Evolutionary conservation across 2,329 filamentous ascomycete species (phyloP).

Genomic region (Teratosphaeriaceae sp.): DNA sequence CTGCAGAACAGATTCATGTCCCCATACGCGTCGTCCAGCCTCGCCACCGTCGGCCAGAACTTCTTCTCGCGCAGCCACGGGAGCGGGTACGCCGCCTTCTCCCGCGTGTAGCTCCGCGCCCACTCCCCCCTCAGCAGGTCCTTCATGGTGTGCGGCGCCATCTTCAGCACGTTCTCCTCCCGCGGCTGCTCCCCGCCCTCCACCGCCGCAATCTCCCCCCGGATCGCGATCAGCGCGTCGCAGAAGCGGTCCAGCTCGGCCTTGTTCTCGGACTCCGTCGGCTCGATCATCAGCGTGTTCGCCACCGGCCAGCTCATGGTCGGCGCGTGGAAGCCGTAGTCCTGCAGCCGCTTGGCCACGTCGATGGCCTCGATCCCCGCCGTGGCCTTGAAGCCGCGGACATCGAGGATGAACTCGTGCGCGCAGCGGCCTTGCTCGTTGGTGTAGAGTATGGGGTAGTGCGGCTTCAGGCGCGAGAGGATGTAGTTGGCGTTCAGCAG

Average conservation of each 20-base stretch:
- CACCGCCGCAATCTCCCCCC: constrained; percentile 74
- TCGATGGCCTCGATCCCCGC: constrained; percentile 87
- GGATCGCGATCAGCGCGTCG: constrained; percentile 80
- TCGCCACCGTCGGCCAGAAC: constrained; percentile 86
- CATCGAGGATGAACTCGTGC: constrained; percentile 95
- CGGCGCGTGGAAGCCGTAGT: constrained; percentile 95
- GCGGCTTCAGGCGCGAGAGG: constrained; percentile 72
- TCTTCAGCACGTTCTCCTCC: constrained; percentile 79
- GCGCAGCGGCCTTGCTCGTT: constrained; percentile 83
- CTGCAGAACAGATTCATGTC: constrained; percentile 94
- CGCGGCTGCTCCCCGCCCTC: constrained; percentile 71
- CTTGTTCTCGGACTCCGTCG: constrained; percentile 88
- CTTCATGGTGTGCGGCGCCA: constrained; percentile 75
- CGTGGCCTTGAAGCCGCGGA: constrained; percentile 74
- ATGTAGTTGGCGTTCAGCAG: constrained; percentile 98
- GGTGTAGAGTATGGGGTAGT: constrained; percentile 91
- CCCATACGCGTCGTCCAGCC: constrained; percentile 84
- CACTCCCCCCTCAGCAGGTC: constrained; percentile 73
- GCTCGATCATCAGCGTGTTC: constrained; percentile 97
- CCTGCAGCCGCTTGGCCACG: constrained; percentile 91
- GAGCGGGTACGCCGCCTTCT: constrained; percentile 81
- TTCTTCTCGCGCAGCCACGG: constrained; percentile 86
- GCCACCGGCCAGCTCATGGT: constrained; percentile 96
- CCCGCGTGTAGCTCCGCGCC: constrained; percentile 69
- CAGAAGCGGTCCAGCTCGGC: constrained; percentile 91